These are phyloP conservation scores for Stachybotrys elegans DNA, from an alignment of 2,329 filamentous ascomycete species.

Conservation along the genomic window DNA sequence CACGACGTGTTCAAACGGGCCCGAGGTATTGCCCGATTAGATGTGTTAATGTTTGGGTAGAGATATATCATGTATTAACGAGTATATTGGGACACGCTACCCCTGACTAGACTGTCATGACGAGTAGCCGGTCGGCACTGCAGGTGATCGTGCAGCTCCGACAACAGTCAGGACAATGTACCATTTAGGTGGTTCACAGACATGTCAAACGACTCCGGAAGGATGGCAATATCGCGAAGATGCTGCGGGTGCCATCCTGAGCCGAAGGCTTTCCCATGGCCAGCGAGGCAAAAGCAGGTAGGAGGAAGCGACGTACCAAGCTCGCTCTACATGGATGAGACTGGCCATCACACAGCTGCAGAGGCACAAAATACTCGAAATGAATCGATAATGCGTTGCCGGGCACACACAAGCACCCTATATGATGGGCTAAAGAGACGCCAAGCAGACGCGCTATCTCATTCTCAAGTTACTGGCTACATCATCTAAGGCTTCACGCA, in stretches of 20 bases:
- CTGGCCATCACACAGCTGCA: neutral
- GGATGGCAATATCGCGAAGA: conserved; percentile 1
- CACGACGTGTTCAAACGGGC: neutral
- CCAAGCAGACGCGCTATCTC: conserved; percentile 4
- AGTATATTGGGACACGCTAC: neutral
- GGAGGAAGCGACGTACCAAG: conserved; percentile 2
- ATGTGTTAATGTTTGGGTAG: conserved; percentile 2
- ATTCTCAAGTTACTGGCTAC: too few relatives aligned
- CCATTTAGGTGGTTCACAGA: conserved; percentile 8
- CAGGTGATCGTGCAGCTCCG: conserved; percentile 8
- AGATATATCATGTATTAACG: neutral
- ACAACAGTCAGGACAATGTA: conserved; percentile 10
- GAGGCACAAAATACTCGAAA: conserved; percentile 7
- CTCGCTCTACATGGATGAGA: neutral
- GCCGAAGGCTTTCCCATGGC: conserved; percentile 2
- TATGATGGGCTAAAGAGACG: conserved; percentile 3
- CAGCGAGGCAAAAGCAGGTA: conserved; percentile 1
- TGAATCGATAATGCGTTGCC: conserved; percentile 6
- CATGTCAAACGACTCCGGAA: conserved; percentile 6
- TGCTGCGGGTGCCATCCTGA: conserved; percentile 4
- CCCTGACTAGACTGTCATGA: conserved; percentile 5
- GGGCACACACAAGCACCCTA: conserved; percentile 5
- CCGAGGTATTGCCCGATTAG: conserved; percentile 2
- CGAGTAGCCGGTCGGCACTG: conserved; percentile 9
- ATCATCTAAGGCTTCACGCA: too few relatives aligned